Percentiles rank a stretch among this genome's conserved stretches.
phyloP scores from a whole-genome alignment of 1,139 yeast species.

The Candida tropicalis region DNA sequence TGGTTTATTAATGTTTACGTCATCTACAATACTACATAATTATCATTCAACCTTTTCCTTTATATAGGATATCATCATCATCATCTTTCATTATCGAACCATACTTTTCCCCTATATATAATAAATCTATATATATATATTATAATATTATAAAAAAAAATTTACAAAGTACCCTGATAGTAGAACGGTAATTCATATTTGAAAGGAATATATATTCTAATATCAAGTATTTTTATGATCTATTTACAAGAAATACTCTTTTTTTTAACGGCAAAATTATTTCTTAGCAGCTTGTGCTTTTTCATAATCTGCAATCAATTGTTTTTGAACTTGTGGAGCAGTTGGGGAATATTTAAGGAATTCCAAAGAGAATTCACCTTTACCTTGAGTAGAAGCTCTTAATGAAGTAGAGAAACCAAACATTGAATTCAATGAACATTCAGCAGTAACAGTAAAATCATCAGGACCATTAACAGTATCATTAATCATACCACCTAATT shows the following conservation, averaged over 20 bases:
- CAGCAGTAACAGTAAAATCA: conserved; percentile 91
- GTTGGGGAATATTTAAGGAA: conserved; percentile 92
- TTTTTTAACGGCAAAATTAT: conserved; percentile 14
- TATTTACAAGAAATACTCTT: background rate
- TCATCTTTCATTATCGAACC: conserved; percentile 1
- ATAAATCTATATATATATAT: conserved; percentile 2
- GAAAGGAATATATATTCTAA: too few species aligned
- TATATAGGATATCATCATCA: conserved; percentile 1
- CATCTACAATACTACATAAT: conserved; percentile 11
- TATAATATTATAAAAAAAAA: too few species aligned
- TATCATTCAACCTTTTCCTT: conserved; percentile 3
- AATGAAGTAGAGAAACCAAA: conserved; percentile 95
- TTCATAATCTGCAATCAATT: conserved; percentile 82
- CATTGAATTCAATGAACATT: conserved; percentile 92
- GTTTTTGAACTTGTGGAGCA: conserved; percentile 86
- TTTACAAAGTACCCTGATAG: too few species aligned
- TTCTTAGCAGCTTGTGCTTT: conserved; percentile 33
- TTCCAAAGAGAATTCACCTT: conserved; percentile 96
- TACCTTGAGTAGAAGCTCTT: conserved; percentile 98
- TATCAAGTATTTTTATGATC: background rate
- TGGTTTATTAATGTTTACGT: conserved; percentile 34
- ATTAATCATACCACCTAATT: conserved; percentile 87
- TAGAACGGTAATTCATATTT: too few species aligned
- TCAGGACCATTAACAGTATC: conserved; percentile 95
- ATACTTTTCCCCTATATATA: conserved; percentile 5